Evolutionary conservation across 202 grass and related monocot species (phyloP), one percentile per base, ranked within the genome.

Genomic region (Brachypodium distachyon): DNA sequence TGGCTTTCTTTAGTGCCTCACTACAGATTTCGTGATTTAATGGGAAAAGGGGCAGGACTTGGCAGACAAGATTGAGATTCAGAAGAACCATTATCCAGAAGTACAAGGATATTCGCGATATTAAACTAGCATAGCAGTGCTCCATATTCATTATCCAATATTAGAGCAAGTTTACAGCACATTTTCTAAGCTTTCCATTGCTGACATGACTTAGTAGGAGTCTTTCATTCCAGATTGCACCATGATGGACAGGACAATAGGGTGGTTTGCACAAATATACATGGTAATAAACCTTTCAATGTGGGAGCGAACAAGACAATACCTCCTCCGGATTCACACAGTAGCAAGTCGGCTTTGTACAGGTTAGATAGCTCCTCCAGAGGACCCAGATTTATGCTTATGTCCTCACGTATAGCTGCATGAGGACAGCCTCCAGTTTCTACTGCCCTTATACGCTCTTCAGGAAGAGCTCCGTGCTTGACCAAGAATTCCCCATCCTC

Each of bases 241-340:
- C 7, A 46, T 67, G 12, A 65, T 18, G n/a, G 1, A 56, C 41
- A 55, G 4, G 1, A 56, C 41, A 55, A 2, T 11, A 6, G 32
- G 31, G 0, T 33, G 4, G 16, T 67, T 52, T 56, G 28, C n/a
- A 78, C 4, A 6, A 9, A 58, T 9, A 74, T 28, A 38, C 18
- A 37, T 3, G 10, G 8, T 40, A 48, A 53, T 37, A 55, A 26
- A n/a, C 13, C 2, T 73, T 33, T 7, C 28, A 7, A 4, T 33
- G 54, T 63, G 40, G 7, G 31, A 70, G 70, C 54, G 52, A 87
- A 29, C 6, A 56, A 44, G 40, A 77, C 63, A 58, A 63, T 89
- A 99, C 96, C 96, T 93, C 91, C 96, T 55, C 96, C 96, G 68
- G 96, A 99, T 99, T 99, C 96, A 58, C 96, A 99, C 11, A 99